These are phyloP conservation scores for Stevia rebaudiana DNA, from an alignment of 140 eudicot species.

Conservation along the genomic window DNA sequence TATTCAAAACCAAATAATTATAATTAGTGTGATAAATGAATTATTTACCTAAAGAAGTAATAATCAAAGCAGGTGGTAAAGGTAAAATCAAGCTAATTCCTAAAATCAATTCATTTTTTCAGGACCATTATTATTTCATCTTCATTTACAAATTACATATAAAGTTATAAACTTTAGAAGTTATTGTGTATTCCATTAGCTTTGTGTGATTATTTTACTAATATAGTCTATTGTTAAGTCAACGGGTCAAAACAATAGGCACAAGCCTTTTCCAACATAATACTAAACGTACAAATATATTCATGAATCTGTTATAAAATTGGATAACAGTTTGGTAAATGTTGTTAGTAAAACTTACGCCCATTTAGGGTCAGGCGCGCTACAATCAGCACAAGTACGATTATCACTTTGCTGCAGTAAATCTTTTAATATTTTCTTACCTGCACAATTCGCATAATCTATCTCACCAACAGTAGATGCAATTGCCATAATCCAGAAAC, in stretches of 20 bases:
- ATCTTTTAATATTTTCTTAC: conserved; percentile 76
- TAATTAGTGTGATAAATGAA: not conserved
- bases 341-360: conserved; percentile 62
- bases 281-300: not conserved
- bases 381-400: conserved; percentile 89
- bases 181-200: not conserved
- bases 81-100: not conserved
- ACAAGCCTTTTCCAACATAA: not conserved
- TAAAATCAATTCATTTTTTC: not conserved
- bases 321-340: not conserved
- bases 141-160: not conserved
- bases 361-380: conserved; percentile 96
- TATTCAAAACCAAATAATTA: conserved; percentile 17
- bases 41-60: not conserved
- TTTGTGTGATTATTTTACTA: not conserved
- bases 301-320: not conserved
- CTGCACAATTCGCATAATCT: conserved; percentile 33
- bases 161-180: not conserved
- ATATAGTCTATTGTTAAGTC: not conserved
- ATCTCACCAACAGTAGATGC: not conserved
- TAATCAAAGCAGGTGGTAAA: not conserved
- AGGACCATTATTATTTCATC: not conserved
- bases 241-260: not conserved
- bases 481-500: conserved; percentile 4
- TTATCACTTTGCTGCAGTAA: conserved; percentile 77